These are phyloP conservation scores for Annulohypoxylon truncatum DNA, from an alignment of 2,329 filamentous ascomycete genomes.

Conservation along the genomic window DNA sequence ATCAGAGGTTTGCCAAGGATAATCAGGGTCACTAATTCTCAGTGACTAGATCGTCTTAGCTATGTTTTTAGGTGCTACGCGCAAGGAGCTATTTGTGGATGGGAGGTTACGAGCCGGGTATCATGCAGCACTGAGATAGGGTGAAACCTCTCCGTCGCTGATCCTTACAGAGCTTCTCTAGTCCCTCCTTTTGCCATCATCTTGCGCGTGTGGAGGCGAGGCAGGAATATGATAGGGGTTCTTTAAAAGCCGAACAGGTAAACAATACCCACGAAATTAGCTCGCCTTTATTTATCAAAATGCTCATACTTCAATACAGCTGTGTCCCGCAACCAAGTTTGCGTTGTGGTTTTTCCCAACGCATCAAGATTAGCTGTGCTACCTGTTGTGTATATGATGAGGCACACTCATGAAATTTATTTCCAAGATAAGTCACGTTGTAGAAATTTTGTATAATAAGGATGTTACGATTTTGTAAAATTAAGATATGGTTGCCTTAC, in stretches of 20 bases:
- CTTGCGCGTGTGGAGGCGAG: neutral
- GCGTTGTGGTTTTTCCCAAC: conserved; percentile 12
- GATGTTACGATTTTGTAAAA: no score
- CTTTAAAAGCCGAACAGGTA: conserved; percentile 42
- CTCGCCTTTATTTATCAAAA: conserved; percentile 37
- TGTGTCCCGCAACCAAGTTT: neutral
- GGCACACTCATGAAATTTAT: neutral
- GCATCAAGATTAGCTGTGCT: conserved; percentile 10
- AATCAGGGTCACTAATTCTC: conserved; percentile 45
- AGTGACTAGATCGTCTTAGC: neutral
- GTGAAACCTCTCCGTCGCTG: neutral
- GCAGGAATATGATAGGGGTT: conserved; percentile 10
- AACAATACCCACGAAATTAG: conserved; percentile 43
- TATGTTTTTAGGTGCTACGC: conserved; percentile 9
- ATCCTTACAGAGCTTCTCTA: neutral
- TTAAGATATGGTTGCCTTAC: neutral
- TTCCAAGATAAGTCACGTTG: neutral
- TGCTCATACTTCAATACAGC: conserved; percentile 48
- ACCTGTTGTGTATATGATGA: neutral
- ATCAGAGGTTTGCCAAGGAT: conserved; percentile 63
- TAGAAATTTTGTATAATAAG: neutral
- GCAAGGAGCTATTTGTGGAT: neutral
- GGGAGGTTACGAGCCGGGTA: neutral
- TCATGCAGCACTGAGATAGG: conserved; percentile 1
- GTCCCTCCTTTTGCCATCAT: conserved; percentile 2